Conservation (phyloP, 148 eudicot species). For the Heliosperma pusillum region DNA sequence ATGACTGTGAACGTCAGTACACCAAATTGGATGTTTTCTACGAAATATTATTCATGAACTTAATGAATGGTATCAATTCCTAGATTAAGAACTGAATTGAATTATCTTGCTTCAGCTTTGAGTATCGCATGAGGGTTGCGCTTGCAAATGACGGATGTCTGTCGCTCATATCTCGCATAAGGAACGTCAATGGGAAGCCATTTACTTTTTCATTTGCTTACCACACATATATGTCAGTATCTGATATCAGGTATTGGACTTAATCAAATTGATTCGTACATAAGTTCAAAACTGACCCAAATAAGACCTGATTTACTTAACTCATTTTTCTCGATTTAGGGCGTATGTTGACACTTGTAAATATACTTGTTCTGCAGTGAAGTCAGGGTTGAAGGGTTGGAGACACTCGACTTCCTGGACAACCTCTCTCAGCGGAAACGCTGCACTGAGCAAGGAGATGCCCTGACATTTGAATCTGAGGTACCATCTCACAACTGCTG, state of each 20-base stretch:
- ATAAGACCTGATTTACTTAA: neutral
- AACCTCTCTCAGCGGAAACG: constrained; percentile 36
- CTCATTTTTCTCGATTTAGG: neutral
- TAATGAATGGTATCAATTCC: neutral
- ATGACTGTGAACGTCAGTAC: no score
- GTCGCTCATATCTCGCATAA: constrained; percentile 61
- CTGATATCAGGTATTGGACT: constrained; percentile 68
- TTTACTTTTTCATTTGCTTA: constrained; percentile 76
- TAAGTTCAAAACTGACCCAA: neutral
- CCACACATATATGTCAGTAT: constrained; percentile 67
- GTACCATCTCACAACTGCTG: constrained; percentile 24
- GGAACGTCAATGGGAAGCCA: constrained; percentile 68
- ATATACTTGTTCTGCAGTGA: neutral
- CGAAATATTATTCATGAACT: no score
- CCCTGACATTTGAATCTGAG: constrained; percentile 87
- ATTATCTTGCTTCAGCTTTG: constrained; percentile 43
- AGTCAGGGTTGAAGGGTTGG: no score
- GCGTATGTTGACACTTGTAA: neutral
- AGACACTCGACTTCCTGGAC: no score
- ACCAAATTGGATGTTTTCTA: no score
- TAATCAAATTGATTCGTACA: neutral
- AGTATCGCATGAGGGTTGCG: constrained; percentile 68
- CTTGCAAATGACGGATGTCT: constrained; percentile 58
- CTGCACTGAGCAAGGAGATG: constrained; percentile 81
- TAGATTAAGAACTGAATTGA: neutral